Percentiles rank a stretch among this genome's conserved stretches.
Conservation (phyloP, 768 basidiomycete genomes). For the Suillus placidus region DNA sequence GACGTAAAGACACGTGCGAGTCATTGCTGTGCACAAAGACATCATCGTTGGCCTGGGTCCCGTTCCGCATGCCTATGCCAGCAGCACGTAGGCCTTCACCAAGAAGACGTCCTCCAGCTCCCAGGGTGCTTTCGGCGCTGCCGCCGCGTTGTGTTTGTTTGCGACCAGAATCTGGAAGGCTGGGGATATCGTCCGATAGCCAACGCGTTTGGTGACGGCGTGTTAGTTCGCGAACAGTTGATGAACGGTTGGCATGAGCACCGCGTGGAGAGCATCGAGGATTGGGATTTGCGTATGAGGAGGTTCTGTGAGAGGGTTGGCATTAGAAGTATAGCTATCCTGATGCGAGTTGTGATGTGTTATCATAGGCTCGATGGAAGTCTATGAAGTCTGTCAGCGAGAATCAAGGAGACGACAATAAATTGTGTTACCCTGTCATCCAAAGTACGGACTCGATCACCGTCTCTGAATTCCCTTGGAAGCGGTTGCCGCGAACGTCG, state of each 20-base stretch:
- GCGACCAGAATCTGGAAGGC: constrained; percentile 41
- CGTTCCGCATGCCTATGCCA: constrained; percentile 52
- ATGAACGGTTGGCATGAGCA: constrained; percentile 39
- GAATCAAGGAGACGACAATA: constrained; percentile 7
- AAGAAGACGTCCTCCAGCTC: constrained; percentile 53
- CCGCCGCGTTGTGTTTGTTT: constrained; percentile 63
- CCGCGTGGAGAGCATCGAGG: constrained; percentile 33
- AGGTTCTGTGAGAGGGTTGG: constrained; percentile 27
- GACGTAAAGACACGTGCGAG: constrained; percentile 18
- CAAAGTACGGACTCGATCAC: constrained; percentile 32
- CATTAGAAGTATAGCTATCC: constrained; percentile 23
- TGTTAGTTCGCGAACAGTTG: constrained; percentile 52
- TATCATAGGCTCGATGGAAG: constrained; percentile 42
- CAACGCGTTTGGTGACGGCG: constrained; percentile 55
- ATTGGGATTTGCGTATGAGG: constrained; percentile 24
- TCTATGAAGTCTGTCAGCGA: constrained; percentile 22
- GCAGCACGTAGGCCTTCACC: constrained; percentile 74
- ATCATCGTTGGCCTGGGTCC: constrained; percentile 37
- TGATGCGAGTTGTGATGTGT: constrained; percentile 35
- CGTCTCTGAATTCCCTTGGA: constrained; percentile 49
- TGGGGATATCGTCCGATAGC: constrained; percentile 51
- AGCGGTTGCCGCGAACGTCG: constrained; percentile 52
- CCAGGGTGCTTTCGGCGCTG: constrained; percentile 69
- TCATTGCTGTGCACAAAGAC: constrained; percentile 36
- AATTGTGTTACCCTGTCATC: constrained; percentile 45